These are phyloP conservation scores for Malassezia vespertilionis DNA, from an alignment of 1,284 basidiomycete species.

Conservation along the genomic window DNA sequence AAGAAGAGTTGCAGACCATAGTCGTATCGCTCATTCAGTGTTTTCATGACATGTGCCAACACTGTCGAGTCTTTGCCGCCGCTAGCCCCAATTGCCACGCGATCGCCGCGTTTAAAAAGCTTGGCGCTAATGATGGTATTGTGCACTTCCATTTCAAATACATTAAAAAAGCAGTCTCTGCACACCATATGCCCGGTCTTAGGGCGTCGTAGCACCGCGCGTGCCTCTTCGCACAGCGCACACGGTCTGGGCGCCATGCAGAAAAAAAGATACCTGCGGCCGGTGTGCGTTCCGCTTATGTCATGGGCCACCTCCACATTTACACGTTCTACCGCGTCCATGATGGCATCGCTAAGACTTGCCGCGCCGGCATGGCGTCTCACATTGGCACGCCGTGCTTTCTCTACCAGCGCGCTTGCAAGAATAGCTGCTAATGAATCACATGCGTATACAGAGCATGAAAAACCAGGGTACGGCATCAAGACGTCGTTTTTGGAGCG, in stretches of 20 bases:
- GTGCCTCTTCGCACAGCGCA: conserved; percentile 62
- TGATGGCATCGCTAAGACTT: neutral
- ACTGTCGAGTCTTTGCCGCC: conserved; percentile 99
- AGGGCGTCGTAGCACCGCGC: conserved; percentile 81
- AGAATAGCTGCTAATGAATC: no score
- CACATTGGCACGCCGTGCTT: neutral
- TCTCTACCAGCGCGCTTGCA: neutral
- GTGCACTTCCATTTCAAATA: conserved; percentile 97
- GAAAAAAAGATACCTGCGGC: neutral
- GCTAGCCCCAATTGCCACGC: conserved; percentile 91
- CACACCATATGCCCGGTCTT: conserved; percentile 97
- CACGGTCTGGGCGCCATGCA: conserved; percentile 62
- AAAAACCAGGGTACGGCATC: conserved; percentile 9
- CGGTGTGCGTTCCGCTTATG: no score
- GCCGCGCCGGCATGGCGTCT: neutral
- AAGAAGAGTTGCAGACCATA: conserved; percentile 86
- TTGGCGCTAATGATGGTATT: conserved; percentile 64
- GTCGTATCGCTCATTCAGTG: conserved; percentile 80
- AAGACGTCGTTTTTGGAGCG: conserved; percentile 10
- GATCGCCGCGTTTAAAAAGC: conserved; percentile 81
- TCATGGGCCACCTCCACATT: no score
- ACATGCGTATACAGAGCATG: conserved; percentile 13
- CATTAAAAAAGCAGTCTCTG: conserved; percentile 85
- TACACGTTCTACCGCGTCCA: neutral
- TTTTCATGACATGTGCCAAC: conserved; percentile 89